Conservation (phyloP, 371 early-diverging fungal genomes). For the Mucor sp. region DNA sequence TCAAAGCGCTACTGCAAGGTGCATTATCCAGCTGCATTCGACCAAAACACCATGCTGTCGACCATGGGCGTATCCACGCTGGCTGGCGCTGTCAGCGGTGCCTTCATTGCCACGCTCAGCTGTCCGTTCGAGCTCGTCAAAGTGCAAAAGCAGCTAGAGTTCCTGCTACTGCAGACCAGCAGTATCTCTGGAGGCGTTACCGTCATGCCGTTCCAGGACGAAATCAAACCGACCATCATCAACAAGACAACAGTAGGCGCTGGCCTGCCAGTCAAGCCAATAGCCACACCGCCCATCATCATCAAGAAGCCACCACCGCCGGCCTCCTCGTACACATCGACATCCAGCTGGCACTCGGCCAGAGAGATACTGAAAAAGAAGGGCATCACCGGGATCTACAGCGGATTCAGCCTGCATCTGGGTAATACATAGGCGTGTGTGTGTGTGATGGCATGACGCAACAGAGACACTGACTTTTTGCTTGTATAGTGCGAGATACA, state of each 20-base stretch:
- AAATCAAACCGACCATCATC: conserved; percentile 14
- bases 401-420: conserved; percentile 55
- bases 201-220: conserved; percentile 29
- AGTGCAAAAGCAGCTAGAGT: conserved; percentile 78
- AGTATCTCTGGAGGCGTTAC: conserved; percentile 52
- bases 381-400: conserved; percentile 52
- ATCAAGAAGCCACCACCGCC: background rate
- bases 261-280: conserved; percentile 32
- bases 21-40: conserved; percentile 21
- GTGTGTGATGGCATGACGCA: background rate
- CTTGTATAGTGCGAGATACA: conserved; percentile 55
- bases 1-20: conserved; percentile 37
- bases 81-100: conserved; percentile 68
- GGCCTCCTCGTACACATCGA: conserved; percentile 17
- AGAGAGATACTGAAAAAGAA: conserved; percentile 57
- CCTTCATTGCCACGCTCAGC: conserved; percentile 67
- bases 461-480: background rate
- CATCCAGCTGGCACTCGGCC: conserved; percentile 62
- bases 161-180: conserved; percentile 57
- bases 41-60: conserved; percentile 41
- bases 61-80: conserved; percentile 56
- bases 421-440: conserved; percentile 18
- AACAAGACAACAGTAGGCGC: conserved; percentile 36
- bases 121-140: conserved; percentile 84
- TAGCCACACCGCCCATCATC: conserved; percentile 18